Evolutionary conservation across 106 monocot species (phyloP), one percentile per base, ranked within the genome.

Genomic region (Apostasia shenzhenica): DNA sequence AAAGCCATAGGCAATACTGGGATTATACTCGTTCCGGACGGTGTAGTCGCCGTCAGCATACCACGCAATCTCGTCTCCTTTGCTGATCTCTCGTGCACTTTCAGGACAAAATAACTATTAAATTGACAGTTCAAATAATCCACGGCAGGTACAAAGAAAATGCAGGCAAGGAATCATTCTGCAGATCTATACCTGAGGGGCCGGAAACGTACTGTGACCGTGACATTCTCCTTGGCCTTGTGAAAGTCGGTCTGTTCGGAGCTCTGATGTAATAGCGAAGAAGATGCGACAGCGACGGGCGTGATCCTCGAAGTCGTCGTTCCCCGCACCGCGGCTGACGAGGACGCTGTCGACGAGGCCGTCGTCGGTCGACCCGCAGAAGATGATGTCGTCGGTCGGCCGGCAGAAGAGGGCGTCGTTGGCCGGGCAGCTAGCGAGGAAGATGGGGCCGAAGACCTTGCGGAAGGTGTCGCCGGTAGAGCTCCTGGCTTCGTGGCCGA

Each of bases 31-130:
- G 49, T 89, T 92, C 67, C 89, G 78, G 11, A 92, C 89, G 43
- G 72, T 85, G 62, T 57, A 77, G 67, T 99, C 92, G 13, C 92
- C 97, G 59, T 99, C 92, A 2, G 92, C 97, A 56, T 99, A 99
- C 97, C 97, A 99, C 38, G 97, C 92, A n/a, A 99, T 77, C 79
- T 99, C 97, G 63, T 90, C 92, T n/a, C 92, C 97, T 61, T 87
- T 92, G 46, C 83, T 85, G 54, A 97, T 89, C 84, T 97, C 95
- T 47, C 95, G 67, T 63, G 80, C 76, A 73, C 95, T 97, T 50
- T 51, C 72, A 52, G 9, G 5, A 41, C 50, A 26, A 39, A 72
- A 77, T 43, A 8, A 57, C 12, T 43, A 45, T 45, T 42, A 54
- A 1, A 37, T 6, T 9, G 41, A 41, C 5, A 4, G 42, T 58